Base-by-base conservation (phyloP, 306 rosid species). In the Cucumis melo region DNA sequence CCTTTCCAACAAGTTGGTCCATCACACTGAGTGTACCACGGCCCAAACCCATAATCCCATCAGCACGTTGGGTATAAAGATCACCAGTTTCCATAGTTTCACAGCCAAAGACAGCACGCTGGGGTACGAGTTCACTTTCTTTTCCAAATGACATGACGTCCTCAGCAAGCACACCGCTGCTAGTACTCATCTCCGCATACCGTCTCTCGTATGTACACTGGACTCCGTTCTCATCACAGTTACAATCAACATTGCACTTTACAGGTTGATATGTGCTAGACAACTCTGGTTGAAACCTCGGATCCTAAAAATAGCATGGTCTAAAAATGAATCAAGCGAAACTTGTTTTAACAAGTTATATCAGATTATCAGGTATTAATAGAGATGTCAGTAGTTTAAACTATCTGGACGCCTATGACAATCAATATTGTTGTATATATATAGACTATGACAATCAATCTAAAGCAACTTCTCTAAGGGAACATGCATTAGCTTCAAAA, bases 101-200 rank as follows among this genome's bases (percentile, higher is more conserved):
- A 70, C 89, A 86, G 21, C 89, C 89, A 73, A 86, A 86, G 66
- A 86, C 87, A 61, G 87, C 89, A 58, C 87, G 87, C 75, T 86
- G 85, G 21, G 89, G 89, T 60, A 50, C 50, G 73, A 83, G 87
- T 24, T 54, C 80, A 74, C 89, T 86, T 77, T 83, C 85, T 36
- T 82, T 79, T 27, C 89, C 87, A 79, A 86, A 86, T 42, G 89
- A 86, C 73, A 86, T 55, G 59, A 81, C 10, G 78, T 86, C 89
- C 41, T 86, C 79, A 38, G 82, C 87, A 36, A 83, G 87, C 73
- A 86, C 67, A 2, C 89, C 89, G n/a, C 87, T 81, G 61, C 89
- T 86, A 23, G 89, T 81, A 83, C 89, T 86, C 87, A 73, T 79
- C 81, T 86, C 87, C 21, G 89, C 89, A 55, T 86, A 83, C 46